Base-by-base conservation (phyloP, 2,329 filamentous ascomycete species). In the Phaeosphaeriaceae sp. region DNA sequence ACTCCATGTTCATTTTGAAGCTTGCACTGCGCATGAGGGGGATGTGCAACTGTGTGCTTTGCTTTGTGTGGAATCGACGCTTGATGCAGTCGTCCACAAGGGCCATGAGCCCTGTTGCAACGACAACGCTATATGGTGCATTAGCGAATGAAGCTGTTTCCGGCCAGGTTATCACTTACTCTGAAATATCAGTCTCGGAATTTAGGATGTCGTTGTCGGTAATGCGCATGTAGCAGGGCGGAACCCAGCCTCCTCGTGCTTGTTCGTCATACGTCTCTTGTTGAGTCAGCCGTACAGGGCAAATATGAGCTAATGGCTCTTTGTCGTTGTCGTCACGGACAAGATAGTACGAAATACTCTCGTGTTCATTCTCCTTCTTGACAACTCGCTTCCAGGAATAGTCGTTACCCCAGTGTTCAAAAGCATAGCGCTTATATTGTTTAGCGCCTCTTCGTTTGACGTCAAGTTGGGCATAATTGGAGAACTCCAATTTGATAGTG, bases 381-480 rank as follows among this genome's bases (percentile, higher is more conserved):
- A 82, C 77, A 40, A 87, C 82, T 30, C 91, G 85, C 72, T 86
- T 89, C 94, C 94, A 97, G 43, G 84, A 79, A 74, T 97, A 97
- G 46, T 80, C 82, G 61, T 87, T 83, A 20, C 90, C 91, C 94
- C 94, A 97, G 80, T 96, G 96, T 68, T 93, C 88, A 65, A 96
- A 97, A 46, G 92, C 89, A 72, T 97, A 97, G 54, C 85, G 83
- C 75, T 92, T 93, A 55, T 81, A 81, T 36, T 81, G 78, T 60
- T 84, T 86, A 42, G 82, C 77, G 6, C 88, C 88, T 18, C 84
- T 81, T 34, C 90, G 85, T 60, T 83, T 86, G 42, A 99, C 77
- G 58, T 96, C 89, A 33, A 97, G 86, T 63, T 94, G 91, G 2
- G 93, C 93, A 71, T 99, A 99, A 77, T 97, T 99, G 59, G 91